Base-by-base conservation (phyloP, 371 early-diverging fungal genomes). In the Apophysomyces trapeziformis region DNA sequence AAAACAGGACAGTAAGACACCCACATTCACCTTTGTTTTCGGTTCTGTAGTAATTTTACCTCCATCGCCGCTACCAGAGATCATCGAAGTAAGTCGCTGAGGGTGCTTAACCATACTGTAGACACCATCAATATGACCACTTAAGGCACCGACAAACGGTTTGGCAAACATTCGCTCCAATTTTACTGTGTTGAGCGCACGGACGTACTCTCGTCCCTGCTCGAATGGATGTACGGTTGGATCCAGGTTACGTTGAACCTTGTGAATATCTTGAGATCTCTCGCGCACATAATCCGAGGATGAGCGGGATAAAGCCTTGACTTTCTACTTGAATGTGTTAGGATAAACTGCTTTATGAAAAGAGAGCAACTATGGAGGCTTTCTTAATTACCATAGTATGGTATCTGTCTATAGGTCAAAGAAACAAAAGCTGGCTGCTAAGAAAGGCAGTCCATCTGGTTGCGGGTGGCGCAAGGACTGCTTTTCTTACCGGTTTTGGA, bases 111-210 rank as follows among this genome's bases (percentile, higher is more conserved):
- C 90, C 86, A 99, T 85, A 65, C 90, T 79, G 73, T 98, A 98
- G 11, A 99, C 97, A 63, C 99, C 99, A 67, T 99, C 99, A 57
- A 92, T 87, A 68, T 99, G 99, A 0, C 97, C 97, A 45, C 82
- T 77, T 16, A 99, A 76, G 2, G 96, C 89, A 3, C 86, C 94
- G 13, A 99, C 76, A 76, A 99, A 99, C 11, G 99, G 99, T 76
- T 99, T 99, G 63, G 99, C 95, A 76, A 99, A 95, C 87, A 99
- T 78, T 37, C 98, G 86, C 64, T 99, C 99, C 38, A 99, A 76
- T 76, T 99, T 99, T 43, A 90, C 90, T 6, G 97, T 90, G 71
- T 98, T 98, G 18, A 99, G 83, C 18, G 99, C 99, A 32, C 99
- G 85, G 21, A 94, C 93, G 84, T 98, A 98, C 81, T 99, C 99